phyloP scores from a whole-genome alignment of 495 filamentous ascomycete genomes.

The Articulospora tetracladia region DNA sequence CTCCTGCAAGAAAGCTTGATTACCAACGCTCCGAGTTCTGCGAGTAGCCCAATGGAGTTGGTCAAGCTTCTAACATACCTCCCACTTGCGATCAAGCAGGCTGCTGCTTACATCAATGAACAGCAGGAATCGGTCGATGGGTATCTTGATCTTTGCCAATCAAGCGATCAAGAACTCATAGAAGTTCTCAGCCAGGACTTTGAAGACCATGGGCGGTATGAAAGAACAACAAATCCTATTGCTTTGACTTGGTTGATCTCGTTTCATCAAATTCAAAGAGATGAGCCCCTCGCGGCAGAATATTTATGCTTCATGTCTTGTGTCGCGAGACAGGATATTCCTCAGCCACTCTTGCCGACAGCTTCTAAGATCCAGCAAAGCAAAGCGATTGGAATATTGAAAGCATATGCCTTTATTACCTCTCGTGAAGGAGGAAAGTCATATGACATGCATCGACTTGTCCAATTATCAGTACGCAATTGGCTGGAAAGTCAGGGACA shows the following conservation, averaged over 20 bases:
- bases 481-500: neutral
- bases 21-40: neutral
- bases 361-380: neutral
- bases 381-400: neutral
- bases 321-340: neutral
- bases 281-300: neutral
- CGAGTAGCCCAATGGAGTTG: neutral
- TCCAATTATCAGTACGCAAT: neutral
- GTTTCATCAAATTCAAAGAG: neutral
- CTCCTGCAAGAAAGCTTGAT: neutral
- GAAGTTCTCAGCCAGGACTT: conserved; percentile 1
- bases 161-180: neutral
- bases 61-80: neutral
- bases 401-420: neutral
- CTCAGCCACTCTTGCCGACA: neutral
- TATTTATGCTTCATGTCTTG: conserved; percentile 1
- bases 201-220: neutral
- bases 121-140: neutral
- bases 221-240: neutral
- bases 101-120: conserved; percentile 1
- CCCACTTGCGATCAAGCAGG: neutral
- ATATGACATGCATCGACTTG: neutral
- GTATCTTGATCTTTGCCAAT: neutral
- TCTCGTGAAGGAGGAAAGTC: neutral
- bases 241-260: conserved; percentile 3